Evolutionary conservation across 805 yeast species (phyloP).

Genomic region (Candida rishiriensis): DNA sequence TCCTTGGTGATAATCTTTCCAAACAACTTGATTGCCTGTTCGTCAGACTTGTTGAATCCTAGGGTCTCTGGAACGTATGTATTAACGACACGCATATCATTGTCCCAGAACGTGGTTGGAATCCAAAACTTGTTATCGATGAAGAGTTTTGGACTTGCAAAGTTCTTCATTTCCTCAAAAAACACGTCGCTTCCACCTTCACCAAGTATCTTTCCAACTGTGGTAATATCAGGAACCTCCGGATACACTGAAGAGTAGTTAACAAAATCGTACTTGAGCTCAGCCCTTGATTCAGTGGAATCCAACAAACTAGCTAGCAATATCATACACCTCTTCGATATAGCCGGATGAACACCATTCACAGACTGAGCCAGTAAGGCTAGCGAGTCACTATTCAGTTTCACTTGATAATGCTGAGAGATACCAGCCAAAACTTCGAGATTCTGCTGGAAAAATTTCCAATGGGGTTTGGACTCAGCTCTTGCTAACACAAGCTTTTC

Average conservation of each 20-base stretch:
- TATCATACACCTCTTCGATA: conserved; percentile 55
- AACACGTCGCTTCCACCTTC: conserved; percentile 32
- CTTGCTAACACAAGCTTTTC: conserved; percentile 34
- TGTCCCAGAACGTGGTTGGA: conserved; percentile 80
- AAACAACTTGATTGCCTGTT: conserved; percentile 35
- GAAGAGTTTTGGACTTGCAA: conserved; percentile 44
- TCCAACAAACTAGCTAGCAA: conserved; percentile 52
- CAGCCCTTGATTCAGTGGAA: conserved; percentile 20
- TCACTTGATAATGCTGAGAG: conserved; percentile 50
- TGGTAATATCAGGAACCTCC: conserved; percentile 22
- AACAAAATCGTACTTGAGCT: conserved; percentile 35
- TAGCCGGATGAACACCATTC: conserved; percentile 61
- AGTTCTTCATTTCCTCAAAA: conserved; percentile 47
- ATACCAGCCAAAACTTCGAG: conserved; percentile 47
- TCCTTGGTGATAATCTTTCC: conserved; percentile 45
- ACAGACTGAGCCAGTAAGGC: conserved; percentile 43
- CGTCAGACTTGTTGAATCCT: conserved; percentile 40
- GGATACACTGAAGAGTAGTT: conserved; percentile 32
- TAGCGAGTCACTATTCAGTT: conserved; percentile 37
- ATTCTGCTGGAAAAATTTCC: conserved; percentile 52
- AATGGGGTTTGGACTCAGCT: conserved; percentile 32
- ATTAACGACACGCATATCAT: conserved; percentile 43
- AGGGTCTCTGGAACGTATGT: conserved; percentile 23
- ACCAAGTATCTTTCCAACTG: conserved; percentile 11
- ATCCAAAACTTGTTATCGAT: conserved; percentile 51